Conservation (phyloP, 163 green algal species). For the Chloromonas sp. region DNA sequence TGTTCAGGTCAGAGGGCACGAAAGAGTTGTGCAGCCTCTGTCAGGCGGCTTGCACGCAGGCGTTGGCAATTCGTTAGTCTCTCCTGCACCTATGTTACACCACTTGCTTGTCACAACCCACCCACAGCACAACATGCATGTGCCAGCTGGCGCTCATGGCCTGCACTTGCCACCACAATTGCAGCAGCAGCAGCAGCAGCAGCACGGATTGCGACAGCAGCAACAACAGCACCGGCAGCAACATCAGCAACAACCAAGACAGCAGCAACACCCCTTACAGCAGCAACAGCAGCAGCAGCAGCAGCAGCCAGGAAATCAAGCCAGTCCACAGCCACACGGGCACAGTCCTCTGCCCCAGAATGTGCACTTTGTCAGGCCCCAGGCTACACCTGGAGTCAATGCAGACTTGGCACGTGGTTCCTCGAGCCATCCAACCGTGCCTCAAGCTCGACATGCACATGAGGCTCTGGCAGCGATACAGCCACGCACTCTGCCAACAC, state of each 20-base stretch:
- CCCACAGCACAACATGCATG: no score
- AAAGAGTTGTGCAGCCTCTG: no score
- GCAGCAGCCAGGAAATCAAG: neutral
- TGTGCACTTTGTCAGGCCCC: neutral
- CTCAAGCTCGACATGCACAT: neutral
- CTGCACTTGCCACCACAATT: neutral
- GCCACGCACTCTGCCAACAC: no score
- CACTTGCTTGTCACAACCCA: no score
- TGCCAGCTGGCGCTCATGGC: no score
- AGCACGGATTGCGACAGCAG: neutral
- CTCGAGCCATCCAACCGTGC: neutral
- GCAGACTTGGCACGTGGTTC: no score
- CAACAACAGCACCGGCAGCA: neutral
- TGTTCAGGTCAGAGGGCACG: no score
- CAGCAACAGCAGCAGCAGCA: slow-evolving; percentile 4
- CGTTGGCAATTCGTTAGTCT: no score
- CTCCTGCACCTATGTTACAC: no score
- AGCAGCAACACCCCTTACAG: neutral
- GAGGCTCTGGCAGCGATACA: no score
- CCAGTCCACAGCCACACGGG: neutral
- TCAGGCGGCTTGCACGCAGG: no score
- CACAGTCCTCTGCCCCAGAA: neutral
- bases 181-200: neutral
- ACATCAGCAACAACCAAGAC: neutral
- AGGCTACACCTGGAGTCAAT: neutral